Conservation (phyloP, 495 filamentous ascomycete genomes). For the Podospora anserina region DNA sequence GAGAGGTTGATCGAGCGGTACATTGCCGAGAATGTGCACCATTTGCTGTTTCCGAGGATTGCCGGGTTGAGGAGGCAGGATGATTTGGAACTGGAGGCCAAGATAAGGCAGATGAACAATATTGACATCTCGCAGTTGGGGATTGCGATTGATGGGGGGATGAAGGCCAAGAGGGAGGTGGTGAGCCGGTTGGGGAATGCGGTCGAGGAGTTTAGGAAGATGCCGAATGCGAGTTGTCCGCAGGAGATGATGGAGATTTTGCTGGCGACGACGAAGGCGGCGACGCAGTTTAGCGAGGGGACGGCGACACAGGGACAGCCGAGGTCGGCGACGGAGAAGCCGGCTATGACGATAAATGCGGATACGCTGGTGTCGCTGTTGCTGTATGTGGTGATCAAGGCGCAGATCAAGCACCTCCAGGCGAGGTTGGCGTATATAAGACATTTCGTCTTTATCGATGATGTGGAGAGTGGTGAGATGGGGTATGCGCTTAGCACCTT, state of each 20-base stretch:
- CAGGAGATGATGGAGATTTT: conserved; percentile 94
- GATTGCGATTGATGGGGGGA: conserved; percentile 72
- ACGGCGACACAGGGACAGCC: conserved; percentile 27
- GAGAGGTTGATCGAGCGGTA: conserved; percentile 95
- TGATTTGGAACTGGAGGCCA: conserved; percentile 85
- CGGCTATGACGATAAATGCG: conserved; percentile 81
- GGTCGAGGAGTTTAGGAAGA: conserved; percentile 85
- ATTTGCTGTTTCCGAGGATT: conserved; percentile 74
- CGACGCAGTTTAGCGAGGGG: conserved; percentile 59
- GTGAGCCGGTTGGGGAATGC: conserved; percentile 67
- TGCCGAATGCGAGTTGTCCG: conserved; percentile 77
- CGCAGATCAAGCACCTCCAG: conserved; percentile 82
- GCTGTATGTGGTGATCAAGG: conserved; percentile 87
- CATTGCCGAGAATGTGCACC: conserved; percentile 89
- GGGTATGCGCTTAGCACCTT: conserved; percentile 96
- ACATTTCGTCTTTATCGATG: conserved; percentile 93
- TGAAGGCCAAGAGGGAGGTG: conserved; percentile 67
- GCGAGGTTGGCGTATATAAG: conserved; percentile 89
- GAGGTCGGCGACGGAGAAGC: conserved; percentile 37
- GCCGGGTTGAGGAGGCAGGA: conserved; percentile 73
- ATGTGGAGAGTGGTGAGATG: conserved; percentile 94
- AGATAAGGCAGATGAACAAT: conserved; percentile 87
- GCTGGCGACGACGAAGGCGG: conserved; percentile 77
- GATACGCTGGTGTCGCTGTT: conserved; percentile 93
- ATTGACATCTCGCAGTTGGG: conserved; percentile 95